phyloP scores from a whole-genome alignment of 371 early-diverging fungal genomes.

The Mortierella sp. region DNA sequence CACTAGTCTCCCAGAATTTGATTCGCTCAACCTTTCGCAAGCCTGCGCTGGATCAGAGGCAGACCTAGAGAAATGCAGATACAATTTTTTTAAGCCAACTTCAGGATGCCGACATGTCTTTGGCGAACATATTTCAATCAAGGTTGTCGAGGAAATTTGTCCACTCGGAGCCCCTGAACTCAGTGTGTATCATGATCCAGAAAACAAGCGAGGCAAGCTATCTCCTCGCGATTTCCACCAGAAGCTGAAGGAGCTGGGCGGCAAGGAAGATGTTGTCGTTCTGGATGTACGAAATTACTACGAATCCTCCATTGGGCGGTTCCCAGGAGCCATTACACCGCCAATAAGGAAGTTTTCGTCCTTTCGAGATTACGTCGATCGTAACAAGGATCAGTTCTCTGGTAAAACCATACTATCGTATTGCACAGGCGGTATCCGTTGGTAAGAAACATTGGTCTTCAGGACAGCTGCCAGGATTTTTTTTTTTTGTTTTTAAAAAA shows the following conservation, averaged over 20 bases:
- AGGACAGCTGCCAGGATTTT: no score
- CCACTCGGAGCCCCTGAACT: slow-evolving; percentile 67
- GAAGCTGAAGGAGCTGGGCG: slow-evolving; percentile 37
- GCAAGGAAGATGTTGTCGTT: slow-evolving; percentile 60
- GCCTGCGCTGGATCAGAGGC: slow-evolving; percentile 2
- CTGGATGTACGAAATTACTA: slow-evolving; percentile 82
- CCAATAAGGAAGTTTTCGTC: slow-evolving; percentile 77
- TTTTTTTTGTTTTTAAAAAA: background rate
- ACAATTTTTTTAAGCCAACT: slow-evolving; percentile 77
- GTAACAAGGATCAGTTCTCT: slow-evolving; percentile 62
- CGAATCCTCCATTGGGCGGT: slow-evolving; percentile 76
- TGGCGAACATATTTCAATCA: slow-evolving; percentile 66
- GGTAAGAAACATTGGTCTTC: slow-evolving; percentile 32
- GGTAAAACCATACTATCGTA: slow-evolving; percentile 75
- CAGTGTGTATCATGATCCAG: slow-evolving; percentile 30
- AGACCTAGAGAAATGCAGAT: slow-evolving; percentile 22
- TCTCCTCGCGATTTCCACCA: slow-evolving; percentile 63
- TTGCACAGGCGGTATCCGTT: slow-evolving; percentile 77
- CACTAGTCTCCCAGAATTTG: slow-evolving; percentile 32
- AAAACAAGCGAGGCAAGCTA: slow-evolving; percentile 57
- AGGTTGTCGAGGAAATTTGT: slow-evolving; percentile 78
- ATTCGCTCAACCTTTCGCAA: slow-evolving; percentile 43
- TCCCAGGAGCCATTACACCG: slow-evolving; percentile 70
- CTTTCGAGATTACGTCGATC: slow-evolving; percentile 71
- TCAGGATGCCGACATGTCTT: slow-evolving; percentile 77